A percentile compares a stretch with the other conserved stretches of the same genome.
phyloP scores from a whole-genome alignment of 2,329 filamentous ascomycete genomes.

The Sporothrix brasiliensis region DNA sequence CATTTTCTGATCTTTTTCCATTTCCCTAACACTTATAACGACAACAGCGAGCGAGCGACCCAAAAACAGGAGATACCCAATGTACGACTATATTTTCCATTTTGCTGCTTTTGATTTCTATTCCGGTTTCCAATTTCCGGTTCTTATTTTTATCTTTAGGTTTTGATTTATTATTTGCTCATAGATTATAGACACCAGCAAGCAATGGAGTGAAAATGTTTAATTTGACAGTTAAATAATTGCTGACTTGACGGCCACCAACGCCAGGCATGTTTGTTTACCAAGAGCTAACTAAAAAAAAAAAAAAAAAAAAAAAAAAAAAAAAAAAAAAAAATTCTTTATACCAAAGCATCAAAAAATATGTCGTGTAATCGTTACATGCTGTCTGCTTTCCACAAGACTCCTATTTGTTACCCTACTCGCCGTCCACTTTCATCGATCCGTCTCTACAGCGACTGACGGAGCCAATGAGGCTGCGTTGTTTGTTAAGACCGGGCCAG shows the following conservation, averaged over 20 bases:
- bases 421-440: background rate
- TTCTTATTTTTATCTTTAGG: background rate
- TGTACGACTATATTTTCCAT: slow-evolving; percentile 12
- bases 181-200: slow-evolving; percentile 5
- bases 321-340: background rate
- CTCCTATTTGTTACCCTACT: background rate
- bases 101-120: no score
- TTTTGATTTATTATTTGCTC: background rate
- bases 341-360: background rate
- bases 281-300: no score
- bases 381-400: background rate
- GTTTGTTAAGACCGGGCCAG: background rate
- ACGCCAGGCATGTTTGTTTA: slow-evolving; percentile 2
- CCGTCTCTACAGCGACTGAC: background rate
- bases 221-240: slow-evolving; percentile 3
- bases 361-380: background rate
- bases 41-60: slow-evolving; percentile 18
- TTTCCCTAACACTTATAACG: background rate
- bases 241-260: slow-evolving; percentile 9
- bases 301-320: background rate
- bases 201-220: background rate
- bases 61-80: slow-evolving; percentile 16
- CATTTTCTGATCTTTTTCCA: background rate
- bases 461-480: background rate
- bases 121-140: no score